phyloP scores from a whole-genome alignment of 768 basidiomycete species.

The Russula emetica region DNA sequence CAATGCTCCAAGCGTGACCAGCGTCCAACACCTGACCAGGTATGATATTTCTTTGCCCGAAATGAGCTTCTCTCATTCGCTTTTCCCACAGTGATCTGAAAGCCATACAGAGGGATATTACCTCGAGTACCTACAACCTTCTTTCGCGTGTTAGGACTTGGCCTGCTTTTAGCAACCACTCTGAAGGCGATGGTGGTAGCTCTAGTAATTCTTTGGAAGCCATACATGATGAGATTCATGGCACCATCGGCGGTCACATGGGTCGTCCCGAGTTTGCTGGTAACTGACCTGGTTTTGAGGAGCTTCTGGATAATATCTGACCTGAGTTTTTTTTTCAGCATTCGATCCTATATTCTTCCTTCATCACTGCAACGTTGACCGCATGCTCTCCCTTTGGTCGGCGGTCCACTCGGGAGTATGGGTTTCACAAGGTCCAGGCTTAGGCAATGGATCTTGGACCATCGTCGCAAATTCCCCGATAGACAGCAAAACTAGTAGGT shows the following conservation, averaged over 20 bases:
- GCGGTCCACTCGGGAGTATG: slow-evolving; percentile 43
- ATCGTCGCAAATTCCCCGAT: slow-evolving; percentile 10
- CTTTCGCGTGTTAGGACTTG: slow-evolving; percentile 40
- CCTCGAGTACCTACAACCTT: slow-evolving; percentile 33
- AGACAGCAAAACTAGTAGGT: slow-evolving; percentile 18
- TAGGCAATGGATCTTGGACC: slow-evolving; percentile 23
- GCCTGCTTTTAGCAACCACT: slow-evolving; percentile 47
- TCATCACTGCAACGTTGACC: slow-evolving; percentile 53
- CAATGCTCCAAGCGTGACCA: slow-evolving; percentile 14
- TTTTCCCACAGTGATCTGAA: slow-evolving; percentile 9
- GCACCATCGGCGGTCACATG: slow-evolving; percentile 30
- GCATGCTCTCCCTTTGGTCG: slow-evolving; percentile 49
- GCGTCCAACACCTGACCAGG: slow-evolving; percentile 34
- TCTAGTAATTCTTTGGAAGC: slow-evolving; percentile 46
- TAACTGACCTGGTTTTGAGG: slow-evolving; percentile 37
- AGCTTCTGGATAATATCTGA: slow-evolving; percentile 27
- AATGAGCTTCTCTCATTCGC: not conserved
- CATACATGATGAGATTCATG: slow-evolving; percentile 47
- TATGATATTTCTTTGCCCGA: slow-evolving; percentile 21
- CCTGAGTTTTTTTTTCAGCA: slow-evolving; percentile 33
- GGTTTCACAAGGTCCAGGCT: slow-evolving; percentile 33
- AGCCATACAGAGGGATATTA: slow-evolving; percentile 16
- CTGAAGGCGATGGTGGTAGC: slow-evolving; percentile 37
- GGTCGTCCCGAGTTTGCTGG: slow-evolving; percentile 34
- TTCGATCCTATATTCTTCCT: slow-evolving; percentile 54